Conservation (phyloP, 1,284 basidiomycete genomes). For the Coniophora puteana region DNA sequence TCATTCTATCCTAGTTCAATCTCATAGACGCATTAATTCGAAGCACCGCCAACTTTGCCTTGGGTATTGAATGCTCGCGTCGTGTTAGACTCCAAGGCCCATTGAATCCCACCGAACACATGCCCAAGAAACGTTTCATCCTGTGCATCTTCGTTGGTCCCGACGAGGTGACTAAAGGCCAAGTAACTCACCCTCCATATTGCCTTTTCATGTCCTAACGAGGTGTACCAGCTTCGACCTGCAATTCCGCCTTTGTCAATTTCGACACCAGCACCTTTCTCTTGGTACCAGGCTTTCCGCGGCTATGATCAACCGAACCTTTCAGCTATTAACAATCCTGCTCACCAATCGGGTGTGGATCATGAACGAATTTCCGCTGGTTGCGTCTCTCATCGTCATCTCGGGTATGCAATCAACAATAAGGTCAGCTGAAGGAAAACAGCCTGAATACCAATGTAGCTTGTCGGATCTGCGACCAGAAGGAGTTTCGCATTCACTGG, state of each 20-base stretch:
- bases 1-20: conserved; percentile 16
- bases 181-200: conserved; percentile 48
- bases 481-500: conserved; percentile 50
- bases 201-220: conserved; percentile 59
- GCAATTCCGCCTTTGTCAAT: conserved; percentile 28
- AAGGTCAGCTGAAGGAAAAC: too few relatives aligned
- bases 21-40: conserved; percentile 10
- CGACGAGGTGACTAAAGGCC: background rate
- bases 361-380: conserved; percentile 45
- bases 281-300: conserved; percentile 36
- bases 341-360: conserved; percentile 62
- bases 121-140: conserved; percentile 55
- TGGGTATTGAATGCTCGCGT: conserved; percentile 39
- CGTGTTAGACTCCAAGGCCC: conserved; percentile 53
- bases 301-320: background rate
- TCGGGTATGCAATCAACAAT: too few relatives aligned
- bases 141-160: conserved; percentile 20
- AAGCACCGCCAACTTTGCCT: conserved; percentile 31
- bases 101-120: conserved; percentile 57
- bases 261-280: conserved; percentile 28
- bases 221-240: conserved; percentile 68
- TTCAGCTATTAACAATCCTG: conserved; percentile 31
- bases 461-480: conserved; percentile 41
- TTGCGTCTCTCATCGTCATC: too few relatives aligned
- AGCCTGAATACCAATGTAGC: conserved; percentile 24